Conservation (phyloP, 2,329 filamentous ascomycete species). For the Pseudogymnoascus sp. region DNA sequence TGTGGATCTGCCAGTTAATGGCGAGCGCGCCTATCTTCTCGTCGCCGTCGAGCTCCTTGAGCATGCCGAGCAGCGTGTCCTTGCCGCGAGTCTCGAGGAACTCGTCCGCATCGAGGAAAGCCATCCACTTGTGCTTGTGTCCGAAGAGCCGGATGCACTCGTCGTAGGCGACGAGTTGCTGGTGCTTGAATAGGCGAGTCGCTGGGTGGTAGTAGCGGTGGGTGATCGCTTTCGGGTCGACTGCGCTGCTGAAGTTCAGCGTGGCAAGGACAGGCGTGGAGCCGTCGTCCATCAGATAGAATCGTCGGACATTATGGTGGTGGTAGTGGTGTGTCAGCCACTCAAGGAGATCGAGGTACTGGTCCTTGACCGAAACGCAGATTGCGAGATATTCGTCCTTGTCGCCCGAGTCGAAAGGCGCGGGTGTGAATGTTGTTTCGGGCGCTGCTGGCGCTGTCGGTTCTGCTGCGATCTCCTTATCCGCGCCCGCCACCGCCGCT, state of each 20-base stretch:
- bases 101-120: constrained; percentile 26
- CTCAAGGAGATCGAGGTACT: constrained; percentile 19
- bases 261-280: constrained; percentile 18
- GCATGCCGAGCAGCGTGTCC: constrained; percentile 23
- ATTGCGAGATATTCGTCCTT: constrained; percentile 21
- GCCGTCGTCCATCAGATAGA: constrained; percentile 25
- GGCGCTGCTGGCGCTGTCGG: not conserved
- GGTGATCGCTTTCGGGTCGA: constrained; percentile 19
- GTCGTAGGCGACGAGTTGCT: constrained; percentile 20
- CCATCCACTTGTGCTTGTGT: constrained; percentile 26
- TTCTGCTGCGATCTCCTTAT: not conserved
- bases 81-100: constrained; percentile 24
- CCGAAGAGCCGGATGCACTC: constrained; percentile 20
- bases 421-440: not conserved
- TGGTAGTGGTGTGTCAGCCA: constrained; percentile 23
- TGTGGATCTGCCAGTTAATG: constrained; percentile 28
- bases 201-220: constrained; percentile 19
- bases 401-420: constrained; percentile 1
- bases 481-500: not conserved
- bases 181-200: constrained; percentile 2
- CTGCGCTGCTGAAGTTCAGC: constrained; percentile 11
- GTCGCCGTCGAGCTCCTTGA: constrained; percentile 22
- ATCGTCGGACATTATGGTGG: constrained; percentile 20
- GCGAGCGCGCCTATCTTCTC: constrained; percentile 26
- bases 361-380: constrained; percentile 21